Conservation (phyloP, 2,329 filamentous ascomycete species). For the Paramyrothecium roridum region DNA sequence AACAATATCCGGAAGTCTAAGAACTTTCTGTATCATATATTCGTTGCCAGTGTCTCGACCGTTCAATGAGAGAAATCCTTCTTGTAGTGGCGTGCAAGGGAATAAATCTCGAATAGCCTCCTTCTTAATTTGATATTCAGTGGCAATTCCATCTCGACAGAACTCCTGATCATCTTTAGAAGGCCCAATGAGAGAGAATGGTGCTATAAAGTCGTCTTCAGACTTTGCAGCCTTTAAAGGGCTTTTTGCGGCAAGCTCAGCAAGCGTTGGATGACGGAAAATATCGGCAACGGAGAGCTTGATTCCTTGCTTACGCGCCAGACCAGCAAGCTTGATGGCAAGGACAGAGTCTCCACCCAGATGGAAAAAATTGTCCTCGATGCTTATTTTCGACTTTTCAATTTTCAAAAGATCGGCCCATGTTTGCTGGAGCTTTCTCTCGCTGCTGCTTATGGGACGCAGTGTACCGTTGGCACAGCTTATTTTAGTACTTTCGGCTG, state of each 20-base stretch:
- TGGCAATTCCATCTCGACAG: too few relatives aligned
- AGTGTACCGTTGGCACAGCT: too few relatives aligned
- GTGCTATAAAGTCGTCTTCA: too few relatives aligned
- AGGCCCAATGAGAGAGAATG: too few relatives aligned
- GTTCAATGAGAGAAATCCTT: slow-evolving; percentile 29
- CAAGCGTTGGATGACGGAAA: slow-evolving; percentile 22
- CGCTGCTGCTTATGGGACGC: too few relatives aligned
- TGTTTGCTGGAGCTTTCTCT: too few relatives aligned
- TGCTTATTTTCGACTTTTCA: too few relatives aligned
- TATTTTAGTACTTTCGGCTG: too few relatives aligned
- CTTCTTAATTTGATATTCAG: neutral
- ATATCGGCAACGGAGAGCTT: slow-evolving; percentile 20
- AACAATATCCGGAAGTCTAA: slow-evolving; percentile 8
- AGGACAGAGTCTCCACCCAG: slow-evolving; percentile 20
- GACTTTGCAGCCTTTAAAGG: too few relatives aligned
- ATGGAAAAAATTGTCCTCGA: slow-evolving; percentile 22
- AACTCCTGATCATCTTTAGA: too few relatives aligned
- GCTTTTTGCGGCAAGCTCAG: too few relatives aligned
- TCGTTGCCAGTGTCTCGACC: slow-evolving; percentile 10
- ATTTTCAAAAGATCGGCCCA: too few relatives aligned
- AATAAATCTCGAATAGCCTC: slow-evolving; percentile 27
- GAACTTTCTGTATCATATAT: slow-evolving; percentile 12
- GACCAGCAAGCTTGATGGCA: slow-evolving; percentile 22
- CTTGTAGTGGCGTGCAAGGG: slow-evolving; percentile 32
- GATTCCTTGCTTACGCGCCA: slow-evolving; percentile 16